Evolutionary conservation across 371 early-diverging fungal genomes (phyloP), one percentile per base, ranked within the genome.

Genomic region (Batrachochytrium dendrobatidis): DNA sequence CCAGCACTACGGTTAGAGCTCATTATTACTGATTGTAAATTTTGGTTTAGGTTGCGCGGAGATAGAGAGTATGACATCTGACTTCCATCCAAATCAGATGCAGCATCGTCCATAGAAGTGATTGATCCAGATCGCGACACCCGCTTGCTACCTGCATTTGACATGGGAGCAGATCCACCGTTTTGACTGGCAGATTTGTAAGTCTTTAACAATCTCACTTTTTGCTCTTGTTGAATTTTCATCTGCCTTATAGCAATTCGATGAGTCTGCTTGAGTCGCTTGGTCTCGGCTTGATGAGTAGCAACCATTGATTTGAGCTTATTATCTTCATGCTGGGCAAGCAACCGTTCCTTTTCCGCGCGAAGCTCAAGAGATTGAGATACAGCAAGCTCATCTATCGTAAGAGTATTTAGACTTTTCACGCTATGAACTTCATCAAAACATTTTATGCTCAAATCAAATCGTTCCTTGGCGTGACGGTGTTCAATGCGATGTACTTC

Each of bases 401-500:
- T 15, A 20, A 15, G 15, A 20, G 20, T 15, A 39, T 39, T 15
- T 20, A 15, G 39, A 39, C 15, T 20, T 20, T 39, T 39, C 39
- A 39, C 15, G 39, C 15, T 39, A 15, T 39, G 39, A 20, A 39
- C 39, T 15, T 39, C 39, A 15, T 39, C 39, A 39, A 15, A 39
- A 20, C 15, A 39, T 20, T 39, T 15, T 15, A 51, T 20, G 28
- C 52, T 53, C 28, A 25, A 28, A 10, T 56, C 56, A 24, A 51
- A 43, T 34, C 35, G n/a, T 52, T 56, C 56, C 52, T 56, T 56
- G 10, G 52, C 53, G 45, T 56, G 56, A 10, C 30, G n/a, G 33
- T 51, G 54, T 34, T 56, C 56, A 12, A 56, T 43, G 7, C 20
- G 56, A 26, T 56, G 56, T 22, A 56, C 52, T 8, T 56, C 56